These are phyloP conservation scores for Geranium brycei DNA, from an alignment of 345 rosid species.

Conservation along the genomic window DNA sequence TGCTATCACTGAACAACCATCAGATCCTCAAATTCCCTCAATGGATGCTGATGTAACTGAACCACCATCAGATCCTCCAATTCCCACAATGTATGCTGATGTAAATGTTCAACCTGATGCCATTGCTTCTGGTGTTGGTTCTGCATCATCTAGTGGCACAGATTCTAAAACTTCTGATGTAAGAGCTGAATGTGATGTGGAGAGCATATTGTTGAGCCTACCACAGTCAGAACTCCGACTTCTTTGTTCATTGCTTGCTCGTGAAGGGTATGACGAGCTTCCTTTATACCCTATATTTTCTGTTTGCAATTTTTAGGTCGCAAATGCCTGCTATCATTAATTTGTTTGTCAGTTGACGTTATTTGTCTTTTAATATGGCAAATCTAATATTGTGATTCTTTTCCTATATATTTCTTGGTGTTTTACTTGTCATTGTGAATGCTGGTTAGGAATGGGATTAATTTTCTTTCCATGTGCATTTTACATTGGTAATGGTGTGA, in stretches of 20 bases:
- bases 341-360: no score
- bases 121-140: slow-evolving; percentile 23
- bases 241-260: slow-evolving; percentile 83
- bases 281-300: not conserved
- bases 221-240: slow-evolving; percentile 73
- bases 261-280: slow-evolving; percentile 58
- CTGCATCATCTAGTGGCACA: slow-evolving; percentile 21
- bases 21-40: slow-evolving; percentile 23
- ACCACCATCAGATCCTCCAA: slow-evolving; percentile 27
- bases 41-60: slow-evolving; percentile 37
- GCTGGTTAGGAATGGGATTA: no score
- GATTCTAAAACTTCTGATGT: slow-evolving; percentile 28
- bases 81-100: slow-evolving; percentile 25
- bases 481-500: no score
- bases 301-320: no score
- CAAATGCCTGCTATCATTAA: no score
- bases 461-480: no score
- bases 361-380: no score
- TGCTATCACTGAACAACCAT: slow-evolving; percentile 24
- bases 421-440: no score
- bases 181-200: slow-evolving; percentile 48
- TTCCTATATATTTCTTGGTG: no score
- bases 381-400: no score
- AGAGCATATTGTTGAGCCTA: slow-evolving; percentile 45
- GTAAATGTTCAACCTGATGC: slow-evolving; percentile 26